A percentile compares a stretch with the other conserved stretches of the same genome.
These are phyloP conservation scores for Solanum infundibuliforme DNA, from an alignment of 257 asterid species.

Conservation along the genomic window DNA sequence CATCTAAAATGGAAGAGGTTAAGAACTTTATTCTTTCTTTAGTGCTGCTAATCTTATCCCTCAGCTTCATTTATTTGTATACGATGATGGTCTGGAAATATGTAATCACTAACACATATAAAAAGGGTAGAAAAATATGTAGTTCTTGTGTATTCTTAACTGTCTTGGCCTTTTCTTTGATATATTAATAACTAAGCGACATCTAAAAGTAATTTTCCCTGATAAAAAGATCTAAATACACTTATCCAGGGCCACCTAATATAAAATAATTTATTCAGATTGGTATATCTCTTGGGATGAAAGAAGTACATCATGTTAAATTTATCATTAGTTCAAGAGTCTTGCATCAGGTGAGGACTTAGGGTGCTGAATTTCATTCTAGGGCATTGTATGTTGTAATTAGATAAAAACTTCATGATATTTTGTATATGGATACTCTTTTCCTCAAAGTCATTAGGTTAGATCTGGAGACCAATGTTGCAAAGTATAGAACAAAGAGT, in stretches of 20 bases:
- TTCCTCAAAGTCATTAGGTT: not conserved
- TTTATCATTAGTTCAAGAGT: not conserved
- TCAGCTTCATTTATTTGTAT: not conserved
- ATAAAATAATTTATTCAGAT: not conserved
- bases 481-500: not conserved
- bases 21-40: not conserved
- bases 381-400: not conserved
- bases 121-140: not conserved
- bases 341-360: not conserved
- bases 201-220: not conserved
- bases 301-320: not conserved
- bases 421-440: not conserved
- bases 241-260: not conserved
- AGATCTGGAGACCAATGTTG: not conserved
- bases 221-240: not conserved
- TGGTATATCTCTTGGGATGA: not conserved
- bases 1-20: not conserved
- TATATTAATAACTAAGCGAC: not conserved
- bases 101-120: not conserved
- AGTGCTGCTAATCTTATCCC: not conserved
- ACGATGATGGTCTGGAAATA: not conserved
- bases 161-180: not conserved
- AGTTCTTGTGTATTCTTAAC: not conserved
- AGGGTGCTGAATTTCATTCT: not conserved
- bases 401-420: not conserved